Base-by-base conservation (phyloP, 805 yeast species). In the Jamesozyma spencerorum region DNA sequence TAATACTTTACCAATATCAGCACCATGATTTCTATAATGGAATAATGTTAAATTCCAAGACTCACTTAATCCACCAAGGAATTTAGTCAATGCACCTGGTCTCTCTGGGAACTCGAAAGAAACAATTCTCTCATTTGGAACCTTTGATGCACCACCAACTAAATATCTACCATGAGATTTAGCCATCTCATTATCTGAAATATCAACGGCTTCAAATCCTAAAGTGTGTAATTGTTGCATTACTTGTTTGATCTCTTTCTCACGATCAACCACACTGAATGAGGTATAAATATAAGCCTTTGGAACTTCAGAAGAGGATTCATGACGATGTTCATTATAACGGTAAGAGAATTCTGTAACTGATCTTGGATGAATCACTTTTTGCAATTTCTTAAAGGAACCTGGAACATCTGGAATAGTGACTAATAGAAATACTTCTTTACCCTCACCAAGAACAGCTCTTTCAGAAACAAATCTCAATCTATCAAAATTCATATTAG, bases 401-500 rank as follows among this genome's bases (percentile, higher is more conserved):
- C 97, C 98, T 15, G 97, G 95, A 34, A 69, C 65, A 61, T 92
- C 98, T 18, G 97, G 97, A 48, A 92, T 86, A 34, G 86, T 80
- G 14, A 88, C 86, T 36, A 84, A 76, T 71, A 92, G 70, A 54
- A 94, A 90, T 5, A 86, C 95, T 67, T 92, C 99, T 51, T 81
- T 85, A 41, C 97, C 98, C 61, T 90, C 97, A 65, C 98, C 99
- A n/a, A 92, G 72, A 38, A 85, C 94, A 12, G 98, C 97, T 64
- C 99, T 81, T 64, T 92, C 99, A 43, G 95, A 77, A 17, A 92
- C 97, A 62, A 92, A 92, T 60, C 99, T 74, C 54, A 92, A 71
- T 54, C 99, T 75, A 63, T 90, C 98, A 58, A 92, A 92, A 67
- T 94, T 90, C 95, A 92, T 88, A 64, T 92, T 92, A 28, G 99